Conservation (phyloP, 2,329 filamentous ascomycete genomes). For the Fusarium sambucinum region DNA sequence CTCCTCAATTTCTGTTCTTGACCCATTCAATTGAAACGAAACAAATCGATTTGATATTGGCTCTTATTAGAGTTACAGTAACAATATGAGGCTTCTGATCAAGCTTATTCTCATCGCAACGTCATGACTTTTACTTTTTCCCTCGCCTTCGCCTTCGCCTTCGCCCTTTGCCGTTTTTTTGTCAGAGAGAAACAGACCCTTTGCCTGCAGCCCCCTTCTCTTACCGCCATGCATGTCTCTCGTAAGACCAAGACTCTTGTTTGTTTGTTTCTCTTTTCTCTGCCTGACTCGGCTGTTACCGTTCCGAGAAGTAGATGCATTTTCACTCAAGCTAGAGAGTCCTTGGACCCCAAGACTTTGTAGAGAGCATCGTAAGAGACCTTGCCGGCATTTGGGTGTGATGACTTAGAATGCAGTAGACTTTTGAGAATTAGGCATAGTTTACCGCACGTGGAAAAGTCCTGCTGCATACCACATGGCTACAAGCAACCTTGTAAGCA, state of each 20-base stretch:
- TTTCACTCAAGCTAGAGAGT: background rate
- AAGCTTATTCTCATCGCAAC: conserved; percentile 35
- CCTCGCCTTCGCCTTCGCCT: conserved; percentile 14
- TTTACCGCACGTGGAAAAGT: conserved; percentile 13
- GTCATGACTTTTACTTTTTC: conserved; percentile 33
- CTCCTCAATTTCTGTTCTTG: conserved; percentile 21
- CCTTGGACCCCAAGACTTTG: conserved; percentile 1
- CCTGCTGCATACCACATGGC: conserved; percentile 10
- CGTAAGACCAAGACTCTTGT: conserved; percentile 3
- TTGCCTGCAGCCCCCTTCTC: conserved; percentile 10
- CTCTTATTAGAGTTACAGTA: conserved; percentile 17
- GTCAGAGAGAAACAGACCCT: background rate
- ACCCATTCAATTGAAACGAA: conserved; percentile 18
- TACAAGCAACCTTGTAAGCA: background rate
- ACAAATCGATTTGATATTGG: conserved; percentile 16
- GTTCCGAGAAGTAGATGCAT: conserved; percentile 21
- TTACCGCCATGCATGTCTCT: conserved; percentile 14
- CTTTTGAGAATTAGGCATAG: conserved; percentile 1
- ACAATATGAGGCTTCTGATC: conserved; percentile 8
- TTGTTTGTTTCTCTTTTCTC: background rate
- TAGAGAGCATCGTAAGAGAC: background rate
- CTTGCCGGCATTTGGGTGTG: no score
- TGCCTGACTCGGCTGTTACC: conserved; percentile 27
- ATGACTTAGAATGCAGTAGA: background rate
- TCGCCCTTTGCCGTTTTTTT: conserved; percentile 5